phyloP scores from a whole-genome alignment of 2,329 filamentous ascomycete genomes.

The Hymenoscyphus albidus region DNA sequence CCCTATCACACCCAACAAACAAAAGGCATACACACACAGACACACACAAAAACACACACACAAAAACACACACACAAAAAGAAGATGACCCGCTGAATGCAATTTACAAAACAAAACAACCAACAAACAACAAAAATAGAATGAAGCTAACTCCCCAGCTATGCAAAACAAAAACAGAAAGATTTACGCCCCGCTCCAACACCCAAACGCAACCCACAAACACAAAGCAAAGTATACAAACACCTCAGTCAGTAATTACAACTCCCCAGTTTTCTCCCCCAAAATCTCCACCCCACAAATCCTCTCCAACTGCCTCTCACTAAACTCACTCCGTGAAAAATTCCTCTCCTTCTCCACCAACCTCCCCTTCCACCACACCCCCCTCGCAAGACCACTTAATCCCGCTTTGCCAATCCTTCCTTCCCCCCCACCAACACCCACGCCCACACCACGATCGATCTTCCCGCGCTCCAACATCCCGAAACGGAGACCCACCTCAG shows the following conservation, averaged over 20 bases:
- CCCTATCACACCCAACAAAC: too few species aligned
- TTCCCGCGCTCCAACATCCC: slow-evolving; percentile 55
- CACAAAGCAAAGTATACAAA: not conserved
- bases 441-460: slow-evolving; percentile 1
- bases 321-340: slow-evolving; percentile 31
- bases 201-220: not conserved
- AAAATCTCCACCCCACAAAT: slow-evolving; percentile 32
- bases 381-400: not conserved
- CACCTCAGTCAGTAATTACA: slow-evolving; percentile 7
- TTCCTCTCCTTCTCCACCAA: slow-evolving; percentile 17
- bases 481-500: slow-evolving; percentile 85
- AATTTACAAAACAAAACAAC: not conserved
- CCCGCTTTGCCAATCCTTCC: too few species aligned
- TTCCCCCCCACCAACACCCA: slow-evolving; percentile 1
- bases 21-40: too few species aligned
- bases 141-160: not conserved
- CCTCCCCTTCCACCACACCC: not conserved
- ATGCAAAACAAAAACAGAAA: not conserved
- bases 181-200: not conserved
- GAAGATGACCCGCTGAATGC: not conserved
- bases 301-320: slow-evolving; percentile 26
- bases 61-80: not conserved
- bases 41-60: too few species aligned
- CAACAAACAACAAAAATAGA: too few species aligned
- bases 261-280: slow-evolving; percentile 25